These are phyloP conservation scores for Gossypium bickii DNA, from an alignment of 345 rosid species.

Conservation along the genomic window DNA sequence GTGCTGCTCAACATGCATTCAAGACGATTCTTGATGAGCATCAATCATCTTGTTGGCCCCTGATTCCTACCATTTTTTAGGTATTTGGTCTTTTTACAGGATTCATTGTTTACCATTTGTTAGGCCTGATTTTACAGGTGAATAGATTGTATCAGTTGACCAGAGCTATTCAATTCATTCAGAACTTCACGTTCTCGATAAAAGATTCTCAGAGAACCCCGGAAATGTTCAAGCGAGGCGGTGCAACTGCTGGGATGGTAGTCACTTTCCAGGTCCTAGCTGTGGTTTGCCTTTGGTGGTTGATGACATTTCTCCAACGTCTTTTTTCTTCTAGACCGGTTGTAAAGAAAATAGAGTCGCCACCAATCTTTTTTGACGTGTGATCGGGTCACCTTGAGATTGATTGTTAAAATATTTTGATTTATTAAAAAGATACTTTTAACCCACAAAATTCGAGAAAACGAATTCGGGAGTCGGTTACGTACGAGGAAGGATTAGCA, in stretches of 20 bases:
- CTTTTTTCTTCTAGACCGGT: constrained; percentile 86
- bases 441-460: too few relatives aligned
- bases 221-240: constrained; percentile 43
- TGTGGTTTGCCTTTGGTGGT: constrained; percentile 77
- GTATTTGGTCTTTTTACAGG: constrained; percentile 26
- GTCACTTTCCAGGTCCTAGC: constrained; percentile 67
- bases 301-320: constrained; percentile 68
- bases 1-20: constrained; percentile 61
- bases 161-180: constrained; percentile 67
- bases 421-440: too few relatives aligned
- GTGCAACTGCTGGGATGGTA: constrained; percentile 58
- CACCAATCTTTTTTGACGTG: too few relatives aligned
- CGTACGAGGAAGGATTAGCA: too few relatives aligned
- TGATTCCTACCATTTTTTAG: constrained; percentile 78
- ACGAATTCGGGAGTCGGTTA: too few relatives aligned
- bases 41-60: constrained; percentile 78
- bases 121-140: constrained; percentile 55
- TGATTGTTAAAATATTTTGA: too few relatives aligned
- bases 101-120: too few relatives aligned
- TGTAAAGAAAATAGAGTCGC: too few relatives aligned
- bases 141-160: constrained; percentile 81
- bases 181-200: constrained; percentile 63
- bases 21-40: constrained; percentile 50
- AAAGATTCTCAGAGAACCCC: constrained; percentile 48
- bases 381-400: too few relatives aligned